A percentile compares a stretch with the other conserved stretches of the same genome.
These are phyloP conservation scores for Colletotrichum costaricense DNA, from an alignment of 2,329 filamentous ascomycete genomes.

Conservation along the genomic window DNA sequence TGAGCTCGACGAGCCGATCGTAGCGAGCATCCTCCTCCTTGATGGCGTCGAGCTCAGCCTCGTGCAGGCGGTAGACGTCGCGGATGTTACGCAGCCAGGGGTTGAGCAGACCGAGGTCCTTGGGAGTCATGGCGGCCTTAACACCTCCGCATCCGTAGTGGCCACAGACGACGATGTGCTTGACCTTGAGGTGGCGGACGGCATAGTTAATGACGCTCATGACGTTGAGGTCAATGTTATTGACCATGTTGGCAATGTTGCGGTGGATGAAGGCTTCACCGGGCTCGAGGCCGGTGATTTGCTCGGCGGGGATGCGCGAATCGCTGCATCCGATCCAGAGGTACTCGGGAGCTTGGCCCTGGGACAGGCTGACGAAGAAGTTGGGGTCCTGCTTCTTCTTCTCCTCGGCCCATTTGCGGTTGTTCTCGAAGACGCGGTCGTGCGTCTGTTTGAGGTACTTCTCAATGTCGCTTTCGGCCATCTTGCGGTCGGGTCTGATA, in stretches of 20 bases:
- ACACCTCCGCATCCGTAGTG: slow-evolving; percentile 84
- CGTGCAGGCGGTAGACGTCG: slow-evolving; percentile 78
- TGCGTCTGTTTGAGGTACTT: slow-evolving; percentile 71
- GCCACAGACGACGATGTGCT: slow-evolving; percentile 83
- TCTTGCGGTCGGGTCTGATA: slow-evolving; percentile 27
- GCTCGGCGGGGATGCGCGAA: slow-evolving; percentile 90
- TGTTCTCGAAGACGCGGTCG: slow-evolving; percentile 76
- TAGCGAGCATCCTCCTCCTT: slow-evolving; percentile 69
- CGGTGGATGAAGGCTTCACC: slow-evolving; percentile 94
- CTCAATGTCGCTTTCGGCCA: slow-evolving; percentile 36
- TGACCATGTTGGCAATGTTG: slow-evolving; percentile 92
- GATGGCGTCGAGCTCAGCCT: slow-evolving; percentile 75
- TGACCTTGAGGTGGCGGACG: slow-evolving; percentile 82
- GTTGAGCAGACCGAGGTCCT: slow-evolving; percentile 77
- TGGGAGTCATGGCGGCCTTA: slow-evolving; percentile 78
- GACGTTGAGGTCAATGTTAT: slow-evolving; percentile 82
- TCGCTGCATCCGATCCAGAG: slow-evolving; percentile 94
- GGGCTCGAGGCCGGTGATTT: slow-evolving; percentile 84
- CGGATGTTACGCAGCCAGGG: slow-evolving; percentile 81
- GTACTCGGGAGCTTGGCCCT: slow-evolving; percentile 77
- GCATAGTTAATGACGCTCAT: slow-evolving; percentile 89
- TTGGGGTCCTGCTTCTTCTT: slow-evolving; percentile 69
- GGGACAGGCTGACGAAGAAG: slow-evolving; percentile 73
- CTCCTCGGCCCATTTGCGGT: slow-evolving; percentile 72
- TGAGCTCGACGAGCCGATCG: slow-evolving; percentile 83